Evolutionary conservation across 805 yeast species (phyloP).

Genomic region (Starmerella bombicola): DNA sequence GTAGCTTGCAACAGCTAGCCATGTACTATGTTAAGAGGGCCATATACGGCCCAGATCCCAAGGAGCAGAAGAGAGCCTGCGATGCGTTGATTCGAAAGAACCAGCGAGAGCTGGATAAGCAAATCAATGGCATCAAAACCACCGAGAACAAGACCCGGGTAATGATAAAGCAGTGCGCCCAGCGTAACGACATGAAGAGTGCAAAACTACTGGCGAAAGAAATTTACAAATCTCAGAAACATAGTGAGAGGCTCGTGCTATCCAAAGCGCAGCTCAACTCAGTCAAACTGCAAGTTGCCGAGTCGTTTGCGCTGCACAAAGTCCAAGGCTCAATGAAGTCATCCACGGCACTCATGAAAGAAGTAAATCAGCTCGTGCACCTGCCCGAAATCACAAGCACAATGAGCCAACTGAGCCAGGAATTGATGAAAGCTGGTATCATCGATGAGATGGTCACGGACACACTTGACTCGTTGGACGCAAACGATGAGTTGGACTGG

Average conservation of each 20-base stretch:
- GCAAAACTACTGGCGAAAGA: constrained; percentile 77
- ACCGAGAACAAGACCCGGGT: constrained; percentile 64
- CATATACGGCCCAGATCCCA: constrained; percentile 94
- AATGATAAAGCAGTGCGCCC: constrained; percentile 61
- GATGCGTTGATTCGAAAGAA: constrained; percentile 71
- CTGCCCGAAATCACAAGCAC: constrained; percentile 71
- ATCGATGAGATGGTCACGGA: constrained; percentile 95
- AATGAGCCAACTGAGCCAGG: constrained; percentile 77
- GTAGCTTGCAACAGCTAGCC: too few species aligned
- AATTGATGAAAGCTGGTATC: constrained; percentile 53
- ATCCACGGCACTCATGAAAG: constrained; percentile 74
- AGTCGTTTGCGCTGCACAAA: constrained; percentile 76
- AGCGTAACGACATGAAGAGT: constrained; percentile 59
- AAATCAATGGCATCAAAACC: constrained; percentile 46
- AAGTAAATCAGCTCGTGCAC: constrained; percentile 64
- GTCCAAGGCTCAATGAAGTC: constrained; percentile 69
- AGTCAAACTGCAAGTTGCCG: constrained; percentile 78
- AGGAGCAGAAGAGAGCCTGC: constrained; percentile 65
- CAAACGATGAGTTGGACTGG: constrained; percentile 42
- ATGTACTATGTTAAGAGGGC: constrained; percentile 82
- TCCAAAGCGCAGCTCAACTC: constrained; percentile 80
- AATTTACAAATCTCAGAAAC: constrained; percentile 57
- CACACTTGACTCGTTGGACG: constrained; percentile 57
- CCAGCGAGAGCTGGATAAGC: constrained; percentile 71
- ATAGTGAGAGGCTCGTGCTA: constrained; percentile 56